These are phyloP conservation scores for Prunella vulgaris DNA, from an alignment of 257 asterid genomes.

Conservation along the genomic window DNA sequence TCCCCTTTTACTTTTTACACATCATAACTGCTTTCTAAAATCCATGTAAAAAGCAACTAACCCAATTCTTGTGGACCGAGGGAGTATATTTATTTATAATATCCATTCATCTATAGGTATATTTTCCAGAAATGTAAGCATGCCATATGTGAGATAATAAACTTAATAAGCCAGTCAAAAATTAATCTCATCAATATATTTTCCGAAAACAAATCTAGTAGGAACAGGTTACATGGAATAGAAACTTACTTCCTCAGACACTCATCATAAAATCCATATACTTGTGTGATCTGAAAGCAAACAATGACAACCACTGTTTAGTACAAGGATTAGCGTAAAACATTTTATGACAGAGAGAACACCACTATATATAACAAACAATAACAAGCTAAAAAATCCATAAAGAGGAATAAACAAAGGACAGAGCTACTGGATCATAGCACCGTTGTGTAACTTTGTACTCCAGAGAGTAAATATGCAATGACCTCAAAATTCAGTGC, in stretches of 20 bases:
- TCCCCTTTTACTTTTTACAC: too few relatives aligned
- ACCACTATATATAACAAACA: background rate
- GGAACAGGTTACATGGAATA: constrained; percentile 1
- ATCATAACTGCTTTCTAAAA: too few relatives aligned
- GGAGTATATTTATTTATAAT: background rate
- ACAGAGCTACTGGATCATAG: background rate
- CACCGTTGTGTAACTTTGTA: background rate
- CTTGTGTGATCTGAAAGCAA: constrained; percentile 72
- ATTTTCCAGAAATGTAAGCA: background rate
- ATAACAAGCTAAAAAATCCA: background rate
- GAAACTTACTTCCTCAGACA: constrained; percentile 77
- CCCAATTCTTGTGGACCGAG: too few relatives aligned
- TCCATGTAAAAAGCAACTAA: too few relatives aligned
- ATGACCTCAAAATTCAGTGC: background rate
- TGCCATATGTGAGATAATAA: background rate
- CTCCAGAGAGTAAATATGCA: background rate
- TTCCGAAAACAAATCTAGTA: background rate
- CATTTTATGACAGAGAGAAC: background rate
- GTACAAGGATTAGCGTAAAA: background rate
- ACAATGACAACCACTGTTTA: constrained; percentile 10
- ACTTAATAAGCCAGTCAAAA: background rate
- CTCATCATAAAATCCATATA: constrained; percentile 84
- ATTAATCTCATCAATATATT: background rate
- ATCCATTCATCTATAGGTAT: background rate
- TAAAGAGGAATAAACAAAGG: constrained; percentile 4